Evolutionary conservation across 352 stramenopile species (phyloP), one percentile per base, ranked within the genome.

Genomic region (Phytophthora capsici): DNA sequence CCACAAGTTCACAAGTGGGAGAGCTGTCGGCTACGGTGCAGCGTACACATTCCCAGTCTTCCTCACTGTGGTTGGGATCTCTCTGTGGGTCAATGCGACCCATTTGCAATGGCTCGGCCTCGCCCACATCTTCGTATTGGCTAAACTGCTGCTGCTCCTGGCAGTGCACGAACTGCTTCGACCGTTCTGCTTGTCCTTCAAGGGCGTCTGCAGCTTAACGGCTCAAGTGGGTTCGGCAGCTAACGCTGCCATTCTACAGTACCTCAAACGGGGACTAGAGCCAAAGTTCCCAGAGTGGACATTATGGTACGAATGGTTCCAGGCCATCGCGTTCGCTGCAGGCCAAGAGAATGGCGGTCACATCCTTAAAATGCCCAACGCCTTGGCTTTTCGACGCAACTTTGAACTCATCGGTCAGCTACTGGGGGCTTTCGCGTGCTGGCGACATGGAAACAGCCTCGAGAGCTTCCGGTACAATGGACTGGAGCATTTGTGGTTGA

Each of bases 401-500:
- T 74, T 71, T 23, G 63, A 82, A 16, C 36, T 71, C 38, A 64
- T 84, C 43, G 76, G 78, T 14, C 51, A 56, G 7, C 17, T 78
- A 20, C 32, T 77, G 9, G 78, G 67, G 12, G 57, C 22, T 6
- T 43, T 70, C 13, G 72, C 73, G 6, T 82, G 75, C 44, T 72
- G 61, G 47, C 57, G 53, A n/a, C 52, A 81, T 38, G 57, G 53
- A 22, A 30, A 45, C 9, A 8, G 13, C 0, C 36, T 77, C 53
- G 64, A 82, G 47, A 73, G 50, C 38, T 79, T 88, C 37, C 44
- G 51, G 14, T 61, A 57, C 50, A 74, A 78, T 28, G 79, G 72
- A 19, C 71, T 89, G 8, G 66, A 86, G 47, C 80, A 89, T 30
- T 26, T 89, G 14, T 87, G 80, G 80, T 50, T 89, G 19, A 19